Evolutionary conservation across 305 asterid genomes (phyloP), one percentile per base, ranked within the genome.

Genomic region (Fraxinus greggii): DNA sequence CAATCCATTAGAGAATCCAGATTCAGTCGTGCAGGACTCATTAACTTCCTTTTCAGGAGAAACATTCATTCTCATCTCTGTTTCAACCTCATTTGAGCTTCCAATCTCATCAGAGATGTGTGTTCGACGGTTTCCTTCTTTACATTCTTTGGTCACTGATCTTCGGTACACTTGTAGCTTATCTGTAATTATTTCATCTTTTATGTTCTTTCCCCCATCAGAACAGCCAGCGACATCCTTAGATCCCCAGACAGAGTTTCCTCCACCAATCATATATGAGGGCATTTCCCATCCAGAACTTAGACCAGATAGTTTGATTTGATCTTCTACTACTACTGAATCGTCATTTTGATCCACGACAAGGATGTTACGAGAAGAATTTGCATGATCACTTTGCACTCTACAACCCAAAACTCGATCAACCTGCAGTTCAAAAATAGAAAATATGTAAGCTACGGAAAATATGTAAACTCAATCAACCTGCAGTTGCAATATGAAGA

Each of bases 111-210:
- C 89, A 79, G 87, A 78, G 76, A 48, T 83, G 42, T 67, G 85
- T 74, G 77, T 81, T 86, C 7, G 63, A 33, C 0, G 7, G 32
- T 61, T 21, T 61, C 31, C 32, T 61, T 87, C 93, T 83, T 84
- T 88, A 81, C 84, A 78, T 87, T 88, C 93, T 88, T 88, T 91
- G 84, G 87, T 76, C 61, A 79, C 85, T 61, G 93, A 89, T 86
- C 93, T 87, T 89, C 76, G 90, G 88, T 90, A 86, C 74, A 89
- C 97, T 82, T 87, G 94, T 79, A 90, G 56, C 65, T 81, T 85
- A 33, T 89, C 92, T 79, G 79, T 88, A 76, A 77, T 79, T 79
- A 82, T 78, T 81, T 82, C 85, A 82, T 86, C 72, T 83, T 85
- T 86, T 63, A 67, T 45, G 74, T 77, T 85, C 85, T 83, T 84